Evolutionary conservation across 2,329 filamentous ascomycete genomes (phyloP).

Genomic region (Sclerotinia subarctica): DNA sequence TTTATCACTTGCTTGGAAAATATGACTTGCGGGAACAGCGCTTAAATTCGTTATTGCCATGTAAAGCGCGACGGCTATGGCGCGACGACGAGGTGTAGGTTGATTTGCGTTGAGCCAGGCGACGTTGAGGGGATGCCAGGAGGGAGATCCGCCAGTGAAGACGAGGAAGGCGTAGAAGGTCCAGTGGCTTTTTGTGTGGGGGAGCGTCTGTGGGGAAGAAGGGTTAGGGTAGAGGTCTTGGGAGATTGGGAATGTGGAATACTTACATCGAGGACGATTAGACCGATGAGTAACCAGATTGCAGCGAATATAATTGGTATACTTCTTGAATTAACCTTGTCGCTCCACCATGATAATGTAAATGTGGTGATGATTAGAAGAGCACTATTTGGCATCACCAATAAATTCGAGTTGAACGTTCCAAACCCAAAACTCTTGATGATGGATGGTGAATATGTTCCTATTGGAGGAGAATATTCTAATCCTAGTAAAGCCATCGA

Average conservation of each 20-base stretch:
- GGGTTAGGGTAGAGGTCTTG: not conserved
- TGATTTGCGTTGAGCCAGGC: conserved; percentile 20
- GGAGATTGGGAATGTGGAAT: not conserved
- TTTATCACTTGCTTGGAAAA: conserved; percentile 18
- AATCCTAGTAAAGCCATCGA: conserved; percentile 18
- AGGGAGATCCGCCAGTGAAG: conserved; percentile 13
- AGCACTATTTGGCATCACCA: conserved; percentile 45
- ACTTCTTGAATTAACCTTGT: conserved; percentile 11
- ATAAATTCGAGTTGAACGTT: conserved; percentile 46
- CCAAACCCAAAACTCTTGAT: conserved; percentile 31
- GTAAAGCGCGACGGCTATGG: conserved; percentile 13
- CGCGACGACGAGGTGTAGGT: conserved; percentile 13
- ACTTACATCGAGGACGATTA: conserved; percentile 19
- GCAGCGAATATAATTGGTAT: conserved; percentile 20
- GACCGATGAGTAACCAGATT: conserved; percentile 13
- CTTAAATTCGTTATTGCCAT: conserved; percentile 19
- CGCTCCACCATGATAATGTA: conserved; percentile 19
- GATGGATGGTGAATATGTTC: conserved; percentile 19
- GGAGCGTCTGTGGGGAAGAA: not conserved
- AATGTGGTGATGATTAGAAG: conserved; percentile 38
- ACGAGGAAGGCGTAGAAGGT: conserved; percentile 20
- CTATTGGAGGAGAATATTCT: conserved; percentile 16
- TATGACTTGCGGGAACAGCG: conserved; percentile 12
- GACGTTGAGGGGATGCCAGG: conserved; percentile 20
- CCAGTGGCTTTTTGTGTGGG: conserved; percentile 17